phyloP scores from a whole-genome alignment of 306 rosid species.

The Corylus heterophylla region DNA sequence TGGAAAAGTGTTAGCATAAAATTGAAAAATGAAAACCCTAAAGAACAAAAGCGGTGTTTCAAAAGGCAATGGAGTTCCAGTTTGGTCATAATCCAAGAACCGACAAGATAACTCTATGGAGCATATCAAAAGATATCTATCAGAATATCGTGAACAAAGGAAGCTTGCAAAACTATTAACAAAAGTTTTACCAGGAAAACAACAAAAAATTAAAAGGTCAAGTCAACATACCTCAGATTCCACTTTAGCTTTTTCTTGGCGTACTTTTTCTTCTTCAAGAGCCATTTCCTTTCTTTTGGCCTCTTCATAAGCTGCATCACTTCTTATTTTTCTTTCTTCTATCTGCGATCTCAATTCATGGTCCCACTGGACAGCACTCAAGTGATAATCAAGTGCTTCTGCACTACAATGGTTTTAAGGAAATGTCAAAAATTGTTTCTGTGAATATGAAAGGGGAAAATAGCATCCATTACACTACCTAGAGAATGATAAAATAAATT shows the following conservation, averaged over 20 bases:
- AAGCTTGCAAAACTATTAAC: not conserved
- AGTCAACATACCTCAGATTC: conserved; percentile 70
- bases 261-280: conserved; percentile 69
- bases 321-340: conserved; percentile 88
- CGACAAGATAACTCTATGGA: not conserved
- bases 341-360: conserved; percentile 84
- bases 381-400: conserved; percentile 84
- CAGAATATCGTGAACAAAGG: conserved; percentile 6
- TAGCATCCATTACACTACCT: not conserved
- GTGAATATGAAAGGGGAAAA: not conserved
- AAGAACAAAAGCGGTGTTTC: not conserved
- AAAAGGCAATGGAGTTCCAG: not conserved
- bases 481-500: not conserved
- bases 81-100: not conserved
- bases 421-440: conserved; percentile 31
- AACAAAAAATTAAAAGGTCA: conserved; percentile 17
- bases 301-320: conserved; percentile 87
- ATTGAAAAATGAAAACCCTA: not conserved
- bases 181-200: conserved; percentile 4
- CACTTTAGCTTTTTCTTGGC: conserved; percentile 79
- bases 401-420: conserved; percentile 53
- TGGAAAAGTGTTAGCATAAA: conserved; percentile 18
- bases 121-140: not conserved
- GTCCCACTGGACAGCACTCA: conserved; percentile 77
- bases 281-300: conserved; percentile 82